Percentiles rank a stretch among this genome's conserved stretches.
These are phyloP conservation scores for Ustilago cynodontis DNA, from an alignment of 1,284 basidiomycete species.

Conservation along the genomic window DNA sequence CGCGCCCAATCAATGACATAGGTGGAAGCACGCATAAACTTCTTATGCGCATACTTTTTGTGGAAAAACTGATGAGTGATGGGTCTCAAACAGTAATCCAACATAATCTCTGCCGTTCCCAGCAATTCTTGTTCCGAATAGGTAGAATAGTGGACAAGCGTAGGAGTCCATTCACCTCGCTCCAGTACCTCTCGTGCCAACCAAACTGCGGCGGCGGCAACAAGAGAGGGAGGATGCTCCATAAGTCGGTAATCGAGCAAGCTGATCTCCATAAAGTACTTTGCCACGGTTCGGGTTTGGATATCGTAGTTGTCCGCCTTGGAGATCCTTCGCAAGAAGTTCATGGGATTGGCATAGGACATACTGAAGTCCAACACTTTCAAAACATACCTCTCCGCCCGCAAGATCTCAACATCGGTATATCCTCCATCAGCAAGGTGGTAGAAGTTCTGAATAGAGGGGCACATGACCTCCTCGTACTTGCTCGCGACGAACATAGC, in stretches of 20 bases:
- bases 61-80: conserved; percentile 62
- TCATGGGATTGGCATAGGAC: conserved; percentile 91
- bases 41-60: conserved; percentile 69
- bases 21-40: conserved; percentile 67
- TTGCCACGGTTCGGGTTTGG: conserved; percentile 88
- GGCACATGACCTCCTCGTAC: conserved; percentile 94
- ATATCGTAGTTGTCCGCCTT: conserved; percentile 75
- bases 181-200: conserved; percentile 87
- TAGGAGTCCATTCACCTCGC: conserved; percentile 84
- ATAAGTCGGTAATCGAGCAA: conserved; percentile 89
- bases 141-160: conserved; percentile 87
- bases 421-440: conserved; percentile 66
- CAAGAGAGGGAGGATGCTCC: conserved; percentile 81
- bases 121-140: conserved; percentile 87
- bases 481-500: conserved; percentile 94
- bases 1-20: conserved; percentile 67
- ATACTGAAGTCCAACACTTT: conserved; percentile 92
- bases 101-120: conserved; percentile 90
- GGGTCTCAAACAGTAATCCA: conserved; percentile 78
- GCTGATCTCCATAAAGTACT: conserved; percentile 83
- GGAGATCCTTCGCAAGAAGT: conserved; percentile 81
- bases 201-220: conserved; percentile 92
- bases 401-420: conserved; percentile 66
- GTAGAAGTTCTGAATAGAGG: conserved; percentile 87
- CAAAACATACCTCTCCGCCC: conserved; percentile 90